These are phyloP conservation scores for Mycena indigotica DNA, from an alignment of 768 basidiomycete genomes.

Conservation along the genomic window DNA sequence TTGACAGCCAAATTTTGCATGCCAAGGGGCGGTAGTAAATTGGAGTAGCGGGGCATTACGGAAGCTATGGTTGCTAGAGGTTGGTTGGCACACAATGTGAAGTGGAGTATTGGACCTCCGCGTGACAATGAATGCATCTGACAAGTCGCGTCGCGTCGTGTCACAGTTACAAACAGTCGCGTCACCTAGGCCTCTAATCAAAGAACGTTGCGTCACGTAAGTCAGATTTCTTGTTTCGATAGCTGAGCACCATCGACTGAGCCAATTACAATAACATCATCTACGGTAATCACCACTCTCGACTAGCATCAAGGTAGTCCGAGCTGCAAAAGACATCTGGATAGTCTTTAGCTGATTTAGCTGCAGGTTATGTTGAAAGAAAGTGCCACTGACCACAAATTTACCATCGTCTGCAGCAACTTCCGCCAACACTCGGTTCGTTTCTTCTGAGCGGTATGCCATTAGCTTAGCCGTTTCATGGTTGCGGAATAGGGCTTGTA, in stretches of 20 bases:
- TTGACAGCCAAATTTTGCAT: too few relatives aligned
- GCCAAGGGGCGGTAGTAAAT: too few relatives aligned
- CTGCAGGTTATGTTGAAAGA: background rate
- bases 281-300: constrained; percentile 2
- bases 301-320: constrained; percentile 12
- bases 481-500: constrained; percentile 32
- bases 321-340: constrained; percentile 5
- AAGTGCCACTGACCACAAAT: background rate
- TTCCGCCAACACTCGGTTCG: background rate
- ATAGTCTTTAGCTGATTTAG: background rate
- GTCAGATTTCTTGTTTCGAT: constrained; percentile 33
- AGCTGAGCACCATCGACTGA: constrained; percentile 34
- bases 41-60: too few relatives aligned
- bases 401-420: background rate
- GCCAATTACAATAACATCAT: constrained; percentile 22
- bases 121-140: too few relatives aligned
- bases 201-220: too few relatives aligned
- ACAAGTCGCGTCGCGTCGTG: too few relatives aligned
- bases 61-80: too few relatives aligned
- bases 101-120: too few relatives aligned
- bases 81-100: too few relatives aligned
- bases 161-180: too few relatives aligned
- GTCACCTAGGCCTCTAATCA: too few relatives aligned
- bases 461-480: constrained; percentile 22
- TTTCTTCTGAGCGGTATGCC: constrained; percentile 17